Conservation (phyloP, 139 green algal genomes). For the Chlorella vulgaris region DNA sequence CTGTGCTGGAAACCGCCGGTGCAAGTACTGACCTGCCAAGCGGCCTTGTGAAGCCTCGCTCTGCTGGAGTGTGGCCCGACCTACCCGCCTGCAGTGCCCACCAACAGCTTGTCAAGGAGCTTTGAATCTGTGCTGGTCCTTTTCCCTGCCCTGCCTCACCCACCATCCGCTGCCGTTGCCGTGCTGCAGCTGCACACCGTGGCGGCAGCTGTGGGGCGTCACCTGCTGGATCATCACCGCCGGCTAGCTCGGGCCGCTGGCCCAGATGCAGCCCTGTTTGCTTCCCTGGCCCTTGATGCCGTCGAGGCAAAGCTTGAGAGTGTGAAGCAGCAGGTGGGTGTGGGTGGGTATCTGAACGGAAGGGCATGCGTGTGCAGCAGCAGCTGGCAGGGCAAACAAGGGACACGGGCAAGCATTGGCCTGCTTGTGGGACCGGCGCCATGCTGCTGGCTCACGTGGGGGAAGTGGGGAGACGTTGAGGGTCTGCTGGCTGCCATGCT, state of each 20-base stretch:
- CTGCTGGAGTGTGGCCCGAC: too few relatives aligned
- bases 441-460: too few relatives aligned
- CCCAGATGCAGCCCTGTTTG: slow-evolving; percentile 4
- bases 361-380: not conserved
- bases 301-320: slow-evolving; percentile 38
- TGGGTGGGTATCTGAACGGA: not conserved
- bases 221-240: slow-evolving; percentile 12
- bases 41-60: too few relatives aligned
- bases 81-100: too few relatives aligned
- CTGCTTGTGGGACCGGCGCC: too few relatives aligned
- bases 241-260: not conserved
- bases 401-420: too few relatives aligned
- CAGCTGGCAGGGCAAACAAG: not conserved
- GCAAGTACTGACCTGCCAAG: too few relatives aligned
- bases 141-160: not conserved
- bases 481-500: not conserved
- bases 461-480: too few relatives aligned
- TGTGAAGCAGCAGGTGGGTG: slow-evolving; percentile 30
- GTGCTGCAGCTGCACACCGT: slow-evolving; percentile 10
- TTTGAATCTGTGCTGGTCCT: too few relatives aligned
- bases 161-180: not conserved
- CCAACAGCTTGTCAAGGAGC: too few relatives aligned
- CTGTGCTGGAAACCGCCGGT: too few relatives aligned
- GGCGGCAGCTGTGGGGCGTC: slow-evolving; percentile 9
- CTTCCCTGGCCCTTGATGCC: slow-evolving; percentile 7